Conservation (phyloP, 345 rosid genomes). For the Ceriops tagal region DNA sequence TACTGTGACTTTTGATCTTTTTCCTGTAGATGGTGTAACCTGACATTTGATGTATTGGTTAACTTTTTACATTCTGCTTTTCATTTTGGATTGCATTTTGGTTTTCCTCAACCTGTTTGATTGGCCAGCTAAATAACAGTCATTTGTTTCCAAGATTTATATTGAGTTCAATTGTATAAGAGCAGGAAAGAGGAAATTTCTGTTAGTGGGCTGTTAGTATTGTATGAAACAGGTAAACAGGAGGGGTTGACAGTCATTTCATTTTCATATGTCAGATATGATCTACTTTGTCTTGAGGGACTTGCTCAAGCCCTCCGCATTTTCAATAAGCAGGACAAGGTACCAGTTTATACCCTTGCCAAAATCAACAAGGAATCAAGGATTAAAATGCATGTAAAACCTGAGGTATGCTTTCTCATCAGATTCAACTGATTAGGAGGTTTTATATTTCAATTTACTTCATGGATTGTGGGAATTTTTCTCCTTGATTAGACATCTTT, state of each 20-base stretch:
- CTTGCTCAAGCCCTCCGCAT: conserved; percentile 90
- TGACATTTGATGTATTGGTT: background rate
- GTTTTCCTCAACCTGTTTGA: no score
- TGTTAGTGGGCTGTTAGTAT: background rate
- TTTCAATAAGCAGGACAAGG: conserved; percentile 59
- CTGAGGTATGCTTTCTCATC: conserved; percentile 44
- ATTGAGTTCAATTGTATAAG: no score
- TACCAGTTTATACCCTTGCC: conserved; percentile 49
- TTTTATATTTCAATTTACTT: background rate
- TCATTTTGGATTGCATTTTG: background rate
- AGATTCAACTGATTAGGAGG: background rate
- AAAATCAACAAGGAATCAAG: conserved; percentile 43
- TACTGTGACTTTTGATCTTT: no score
- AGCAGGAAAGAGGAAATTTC: background rate
- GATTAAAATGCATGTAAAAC: conserved; percentile 65
- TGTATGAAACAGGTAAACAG: background rate
- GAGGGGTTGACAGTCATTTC: background rate
- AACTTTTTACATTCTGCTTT: background rate
- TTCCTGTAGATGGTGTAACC: no score
- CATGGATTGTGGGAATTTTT: conserved; percentile 12
- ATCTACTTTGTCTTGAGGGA: conserved; percentile 95
- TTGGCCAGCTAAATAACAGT: no score
- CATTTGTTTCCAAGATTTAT: no score
- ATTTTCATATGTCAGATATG: conserved; percentile 49
- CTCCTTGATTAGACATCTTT: conserved; percentile 49